Base-by-base conservation (phyloP, 2,329 filamentous ascomycete genomes). In the Aspergillus pseudoglaucus region DNA sequence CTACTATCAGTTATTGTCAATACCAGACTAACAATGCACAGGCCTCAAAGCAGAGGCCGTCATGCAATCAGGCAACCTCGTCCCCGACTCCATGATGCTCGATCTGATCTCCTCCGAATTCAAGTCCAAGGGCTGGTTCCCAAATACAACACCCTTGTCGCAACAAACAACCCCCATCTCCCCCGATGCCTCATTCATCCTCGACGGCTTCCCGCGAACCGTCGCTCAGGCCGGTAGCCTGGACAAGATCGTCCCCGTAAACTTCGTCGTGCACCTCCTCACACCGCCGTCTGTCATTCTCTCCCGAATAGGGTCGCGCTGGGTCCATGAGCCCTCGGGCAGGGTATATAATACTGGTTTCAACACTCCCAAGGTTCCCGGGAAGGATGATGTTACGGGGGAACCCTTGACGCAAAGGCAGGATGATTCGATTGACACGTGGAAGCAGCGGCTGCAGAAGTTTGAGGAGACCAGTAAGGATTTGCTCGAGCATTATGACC, bases 271-370 rank as follows among this genome's bases (percentile, higher is more conserved):
- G 50, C 89, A 87, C 47, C 77, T 97, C 58, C 80, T 85, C 63
- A 97, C 91, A 0, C 93, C 93, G 0, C 81, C 87, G 30, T 81
- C 85, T 7, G 88, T 96, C 51, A 90, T 98, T 51, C 79, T 97
- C 55, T 83, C 90, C 58, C 86, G 93, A 47, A 96, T 98, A 58
- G 83, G 87, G 39, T 90, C 89, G 45, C 85, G 93, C 48, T 96
- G 90, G 90, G 85, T 96, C 37, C 93, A 98, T 69, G 87, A 87
- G 60, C 83, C 89, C 0, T 95, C 89, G 0, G 93, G 93, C 1
- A 80, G 93, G 23, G 86, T 96, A 14, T 98, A 98, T 76, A 98
- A 98, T 67, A 94, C 90, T 2, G 84, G 84, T 0, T 98, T 95
- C 75, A 90, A 97, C 63, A 79, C 87, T 6, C 93, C 93, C 1